Conservation (phyloP, 768 basidiomycete species). For the Termitomyces sp. region DNA sequence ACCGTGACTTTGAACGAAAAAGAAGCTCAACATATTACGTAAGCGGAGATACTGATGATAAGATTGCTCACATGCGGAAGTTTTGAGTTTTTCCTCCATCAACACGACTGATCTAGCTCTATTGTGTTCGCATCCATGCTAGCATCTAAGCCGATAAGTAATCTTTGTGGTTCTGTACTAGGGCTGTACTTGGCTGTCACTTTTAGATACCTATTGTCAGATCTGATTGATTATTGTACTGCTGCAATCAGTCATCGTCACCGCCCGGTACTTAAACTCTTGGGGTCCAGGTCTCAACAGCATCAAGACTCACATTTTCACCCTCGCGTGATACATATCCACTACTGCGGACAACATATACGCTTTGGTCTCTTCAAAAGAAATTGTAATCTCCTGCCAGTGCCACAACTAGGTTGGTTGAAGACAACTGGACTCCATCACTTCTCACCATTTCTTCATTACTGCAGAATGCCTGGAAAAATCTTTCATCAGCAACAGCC, state of each 20-base stretch:
- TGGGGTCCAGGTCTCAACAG: background rate
- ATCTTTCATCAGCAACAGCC: background rate
- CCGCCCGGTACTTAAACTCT: background rate
- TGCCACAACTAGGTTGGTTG: background rate
- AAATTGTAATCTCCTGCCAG: background rate
- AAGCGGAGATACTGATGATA: background rate
- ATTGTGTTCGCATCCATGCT: background rate
- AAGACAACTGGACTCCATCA: background rate
- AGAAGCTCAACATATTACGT: too few species aligned
- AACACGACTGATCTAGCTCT: background rate
- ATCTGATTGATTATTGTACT: background rate
- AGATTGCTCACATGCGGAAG: too few species aligned
- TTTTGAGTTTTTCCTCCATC: too few species aligned
- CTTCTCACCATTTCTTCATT: background rate
- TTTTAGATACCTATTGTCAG: background rate
- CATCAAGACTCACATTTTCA: background rate
- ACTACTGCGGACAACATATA: background rate
- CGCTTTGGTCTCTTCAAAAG: background rate
- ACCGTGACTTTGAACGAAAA: too few species aligned
- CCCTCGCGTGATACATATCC: background rate
- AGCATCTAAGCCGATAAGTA: background rate
- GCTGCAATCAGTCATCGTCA: background rate
- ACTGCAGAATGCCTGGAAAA: constrained; percentile 2
- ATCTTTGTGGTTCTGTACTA: background rate
- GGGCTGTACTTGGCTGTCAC: background rate